Evolutionary conservation across 2,329 filamentous ascomycete genomes (phyloP).

Genomic region (Pseudonectria foliicola): DNA sequence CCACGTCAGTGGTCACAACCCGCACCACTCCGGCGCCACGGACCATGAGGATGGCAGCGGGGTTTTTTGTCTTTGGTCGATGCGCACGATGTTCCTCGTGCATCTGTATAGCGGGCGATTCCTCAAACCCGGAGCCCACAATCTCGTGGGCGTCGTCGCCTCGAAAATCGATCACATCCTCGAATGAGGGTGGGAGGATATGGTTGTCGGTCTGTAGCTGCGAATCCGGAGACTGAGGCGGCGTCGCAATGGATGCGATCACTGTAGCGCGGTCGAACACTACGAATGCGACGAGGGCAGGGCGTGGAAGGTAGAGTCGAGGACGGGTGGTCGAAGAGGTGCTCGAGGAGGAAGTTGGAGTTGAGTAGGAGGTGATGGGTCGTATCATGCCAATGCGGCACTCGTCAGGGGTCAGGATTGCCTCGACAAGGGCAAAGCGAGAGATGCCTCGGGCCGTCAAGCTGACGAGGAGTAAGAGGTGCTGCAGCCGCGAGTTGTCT

Average conservation of each 20-base stretch:
- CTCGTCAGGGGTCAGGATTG: constrained; percentile 50
- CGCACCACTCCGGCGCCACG: constrained; percentile 57
- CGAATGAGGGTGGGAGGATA: constrained; percentile 60
- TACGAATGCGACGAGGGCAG: constrained; percentile 73
- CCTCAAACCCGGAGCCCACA: constrained; percentile 57
- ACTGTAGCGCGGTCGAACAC: constrained; percentile 74
- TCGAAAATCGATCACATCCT: constrained; percentile 80
- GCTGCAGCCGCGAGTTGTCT: constrained; percentile 46
- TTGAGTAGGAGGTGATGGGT: constrained; percentile 58
- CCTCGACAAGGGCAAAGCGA: constrained; percentile 70
- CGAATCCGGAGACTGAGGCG: constrained; percentile 64
- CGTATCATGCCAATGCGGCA: constrained; percentile 59
- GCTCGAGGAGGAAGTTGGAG: constrained; percentile 36
- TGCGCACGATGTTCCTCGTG: constrained; percentile 43
- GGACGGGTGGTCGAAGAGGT: constrained; percentile 40
- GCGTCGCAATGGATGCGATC: constrained; percentile 63
- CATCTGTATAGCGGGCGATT: constrained; percentile 32
- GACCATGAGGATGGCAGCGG: constrained; percentile 54
- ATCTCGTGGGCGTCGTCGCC: constrained; percentile 57
- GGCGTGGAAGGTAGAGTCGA: constrained; percentile 68
- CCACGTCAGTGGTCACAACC: constrained; percentile 50
- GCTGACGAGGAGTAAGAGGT: constrained; percentile 56
- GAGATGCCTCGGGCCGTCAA: constrained; percentile 45
- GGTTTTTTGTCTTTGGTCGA: constrained; percentile 53
- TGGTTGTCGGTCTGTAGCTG: constrained; percentile 66